Conservation (phyloP, 176 grass and related monocot genomes). For the Juncus inflexus region DNA sequence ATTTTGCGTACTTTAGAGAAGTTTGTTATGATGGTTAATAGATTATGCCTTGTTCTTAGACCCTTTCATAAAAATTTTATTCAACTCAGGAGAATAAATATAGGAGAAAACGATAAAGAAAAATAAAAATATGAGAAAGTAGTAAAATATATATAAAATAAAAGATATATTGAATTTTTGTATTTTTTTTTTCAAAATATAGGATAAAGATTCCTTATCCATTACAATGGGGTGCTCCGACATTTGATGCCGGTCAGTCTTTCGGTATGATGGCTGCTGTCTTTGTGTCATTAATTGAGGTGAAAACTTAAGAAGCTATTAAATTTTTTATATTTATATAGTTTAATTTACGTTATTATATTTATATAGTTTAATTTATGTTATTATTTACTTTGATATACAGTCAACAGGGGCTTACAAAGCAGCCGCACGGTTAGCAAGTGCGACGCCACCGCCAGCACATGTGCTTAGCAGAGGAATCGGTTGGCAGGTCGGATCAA, state of each 20-base stretch:
- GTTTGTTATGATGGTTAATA: neutral
- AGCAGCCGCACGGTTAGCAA: conserved; percentile 78
- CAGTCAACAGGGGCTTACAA: conserved; percentile 92
- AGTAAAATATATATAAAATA: neutral
- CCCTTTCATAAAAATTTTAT: neutral
- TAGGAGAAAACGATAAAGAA: neutral
- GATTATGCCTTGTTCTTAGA: neutral
- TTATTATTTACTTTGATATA: neutral
- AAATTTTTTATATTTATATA: neutral
- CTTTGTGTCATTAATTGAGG: conserved; percentile 91
- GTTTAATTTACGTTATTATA: neutral
- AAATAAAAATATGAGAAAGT: too few relatives aligned
- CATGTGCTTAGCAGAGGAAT: conserved; percentile 94
- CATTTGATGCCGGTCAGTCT: conserved; percentile 83
- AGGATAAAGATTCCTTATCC: conserved; percentile 98
- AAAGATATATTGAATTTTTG: neutral
- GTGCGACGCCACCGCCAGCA: conserved; percentile 88
- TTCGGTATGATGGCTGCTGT: conserved; percentile 98
- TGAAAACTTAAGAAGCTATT: conserved; percentile 22
- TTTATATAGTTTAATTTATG: conserved; percentile 1
- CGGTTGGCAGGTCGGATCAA: conserved; percentile 73
- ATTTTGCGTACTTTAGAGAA: neutral
- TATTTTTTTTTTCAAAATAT: conserved; percentile 5
- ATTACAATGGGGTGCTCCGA: conserved; percentile 93
- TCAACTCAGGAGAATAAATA: neutral